These are phyloP conservation scores for Corrigiola litoralis DNA, from an alignment of 179 eudicot species.

Conservation along the genomic window DNA sequence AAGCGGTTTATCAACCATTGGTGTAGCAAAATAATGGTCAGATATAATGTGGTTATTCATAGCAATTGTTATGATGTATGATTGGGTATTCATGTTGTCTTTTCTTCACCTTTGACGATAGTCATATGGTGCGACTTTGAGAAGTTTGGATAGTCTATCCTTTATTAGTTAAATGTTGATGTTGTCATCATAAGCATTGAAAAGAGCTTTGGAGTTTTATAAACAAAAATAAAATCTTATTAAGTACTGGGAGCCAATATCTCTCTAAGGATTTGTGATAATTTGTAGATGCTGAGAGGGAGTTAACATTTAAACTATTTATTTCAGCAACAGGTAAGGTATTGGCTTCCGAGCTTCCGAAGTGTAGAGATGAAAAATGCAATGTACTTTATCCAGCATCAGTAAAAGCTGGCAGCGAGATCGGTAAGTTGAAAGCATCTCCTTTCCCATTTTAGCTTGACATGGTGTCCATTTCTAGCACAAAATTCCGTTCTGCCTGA, in stretches of 20 bases:
- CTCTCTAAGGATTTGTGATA: not conserved
- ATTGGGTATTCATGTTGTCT: too few relatives aligned
- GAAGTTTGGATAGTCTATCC: too few relatives aligned
- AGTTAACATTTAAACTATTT: constrained; percentile 3
- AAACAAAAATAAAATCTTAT: too few relatives aligned
- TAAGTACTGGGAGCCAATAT: not conserved
- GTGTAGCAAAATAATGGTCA: too few relatives aligned
- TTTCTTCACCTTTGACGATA: too few relatives aligned
- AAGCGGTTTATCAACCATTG: too few relatives aligned
- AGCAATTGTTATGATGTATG: too few relatives aligned
- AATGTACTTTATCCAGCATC: constrained; percentile 92
- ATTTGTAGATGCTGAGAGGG: not conserved
- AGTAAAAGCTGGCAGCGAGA: constrained; percentile 76
- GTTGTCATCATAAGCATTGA: too few relatives aligned
- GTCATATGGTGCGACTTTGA: too few relatives aligned
- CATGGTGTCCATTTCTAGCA: not conserved
- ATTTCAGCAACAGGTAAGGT: constrained; percentile 78
- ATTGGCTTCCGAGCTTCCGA: constrained; percentile 87
- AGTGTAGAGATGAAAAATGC: constrained; percentile 37
- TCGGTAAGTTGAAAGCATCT: constrained; percentile 41
- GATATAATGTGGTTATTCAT: too few relatives aligned
- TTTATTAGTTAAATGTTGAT: too few relatives aligned
- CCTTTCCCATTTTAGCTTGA: not conserved
- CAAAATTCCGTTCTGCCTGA: not conserved
- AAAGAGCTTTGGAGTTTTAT: too few relatives aligned